These are phyloP conservation scores for Elsinoe necatrix DNA, from an alignment of 2,329 filamentous ascomycete species.

Conservation along the genomic window DNA sequence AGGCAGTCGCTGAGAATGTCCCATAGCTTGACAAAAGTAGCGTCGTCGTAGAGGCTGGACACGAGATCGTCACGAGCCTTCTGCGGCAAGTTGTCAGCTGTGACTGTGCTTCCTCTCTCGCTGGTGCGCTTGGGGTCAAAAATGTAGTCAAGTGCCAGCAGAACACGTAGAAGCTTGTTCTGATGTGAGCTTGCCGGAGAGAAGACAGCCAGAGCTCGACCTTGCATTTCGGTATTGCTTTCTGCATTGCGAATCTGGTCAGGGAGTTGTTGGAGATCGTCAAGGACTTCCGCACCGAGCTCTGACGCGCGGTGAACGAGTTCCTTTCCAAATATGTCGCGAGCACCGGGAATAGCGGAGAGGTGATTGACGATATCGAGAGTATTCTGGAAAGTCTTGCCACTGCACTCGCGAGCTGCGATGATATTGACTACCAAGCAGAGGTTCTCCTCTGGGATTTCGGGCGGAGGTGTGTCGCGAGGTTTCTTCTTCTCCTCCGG, in stretches of 20 bases:
- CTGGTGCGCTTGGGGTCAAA: conserved; percentile 71
- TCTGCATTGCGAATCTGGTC: conserved; percentile 79
- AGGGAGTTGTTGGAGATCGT: conserved; percentile 75
- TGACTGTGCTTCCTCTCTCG: conserved; percentile 33
- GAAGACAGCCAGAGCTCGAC: conserved; percentile 87
- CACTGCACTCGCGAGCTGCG: conserved; percentile 89
- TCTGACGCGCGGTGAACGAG: conserved; percentile 78
- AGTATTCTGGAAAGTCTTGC: conserved; percentile 96
- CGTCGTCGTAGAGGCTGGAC: conserved; percentile 79
- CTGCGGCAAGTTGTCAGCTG: conserved; percentile 45
- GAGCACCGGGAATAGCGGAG: conserved; percentile 82
- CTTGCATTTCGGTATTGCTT: conserved; percentile 89
- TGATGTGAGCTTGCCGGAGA: conserved; percentile 94
- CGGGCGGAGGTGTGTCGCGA: conserved; percentile 64
- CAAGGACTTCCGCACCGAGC: conserved; percentile 74
- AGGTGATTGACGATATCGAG: conserved; percentile 98
- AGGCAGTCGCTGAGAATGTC: conserved; percentile 83
- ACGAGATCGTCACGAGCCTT: conserved; percentile 77
- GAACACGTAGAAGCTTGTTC: conserved; percentile 82
- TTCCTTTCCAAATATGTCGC: conserved; percentile 85
- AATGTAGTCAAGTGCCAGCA: conserved; percentile 90
- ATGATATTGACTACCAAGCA: conserved; percentile 94
- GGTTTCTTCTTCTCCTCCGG: conserved; percentile 47
- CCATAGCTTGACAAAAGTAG: conserved; percentile 87
- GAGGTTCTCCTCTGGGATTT: conserved; percentile 81